Evolutionary conservation across 805 yeast species (phyloP), one percentile per base, ranked within the genome.

Genomic region (Myxozyma melibiosi): DNA sequence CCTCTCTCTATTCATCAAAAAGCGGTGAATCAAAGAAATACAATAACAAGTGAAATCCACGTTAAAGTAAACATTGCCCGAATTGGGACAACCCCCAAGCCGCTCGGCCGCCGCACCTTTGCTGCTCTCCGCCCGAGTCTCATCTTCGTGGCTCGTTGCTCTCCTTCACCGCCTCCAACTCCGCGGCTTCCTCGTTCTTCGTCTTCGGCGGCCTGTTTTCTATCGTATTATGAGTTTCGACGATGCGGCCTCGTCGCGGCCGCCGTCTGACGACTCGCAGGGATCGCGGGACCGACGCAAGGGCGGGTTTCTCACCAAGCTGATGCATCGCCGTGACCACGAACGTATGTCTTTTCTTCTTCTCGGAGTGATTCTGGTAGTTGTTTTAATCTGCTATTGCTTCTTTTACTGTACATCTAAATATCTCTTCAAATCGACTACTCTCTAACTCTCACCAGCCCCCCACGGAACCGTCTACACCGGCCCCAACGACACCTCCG

Each of bases 221-320:
- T 14, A 31, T 31, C 35, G 9, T 14, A 14, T 9, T 9, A 38
- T 48, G 52, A 48, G 44, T 18, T 9, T 13, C 4, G 52, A 48
- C 18, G 41, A 38, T 18, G 8, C 20, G 27, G 44, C 13, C 25
- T 27, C 25, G 3, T 3, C 44, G 37, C 48, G 57, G 22, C 54
- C 53, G 20, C 43, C 50, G 16, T 49, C 61, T n/a, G 24, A 44
- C 13, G 25, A 34, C 18, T 46, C 57, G n/a, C n/a, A 38, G 20
- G n/a, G 22, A 27, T 51, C 54, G 40, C 39, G 35, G 25, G 58
- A 53, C 5, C 47, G 28, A 41, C 53, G 53, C 46, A 49, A 49
- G 30, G 46, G 40, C 24, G 51, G 51, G 14, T 53, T 57, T 47
- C 18, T 57, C 33, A 58, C 48, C 27, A 53, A 53, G 39, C 42